Evolutionary conservation across 139 green algal genomes (phyloP), one percentile per base, ranked within the genome.

Genomic region (Monoraphidium neglectum): DNA sequence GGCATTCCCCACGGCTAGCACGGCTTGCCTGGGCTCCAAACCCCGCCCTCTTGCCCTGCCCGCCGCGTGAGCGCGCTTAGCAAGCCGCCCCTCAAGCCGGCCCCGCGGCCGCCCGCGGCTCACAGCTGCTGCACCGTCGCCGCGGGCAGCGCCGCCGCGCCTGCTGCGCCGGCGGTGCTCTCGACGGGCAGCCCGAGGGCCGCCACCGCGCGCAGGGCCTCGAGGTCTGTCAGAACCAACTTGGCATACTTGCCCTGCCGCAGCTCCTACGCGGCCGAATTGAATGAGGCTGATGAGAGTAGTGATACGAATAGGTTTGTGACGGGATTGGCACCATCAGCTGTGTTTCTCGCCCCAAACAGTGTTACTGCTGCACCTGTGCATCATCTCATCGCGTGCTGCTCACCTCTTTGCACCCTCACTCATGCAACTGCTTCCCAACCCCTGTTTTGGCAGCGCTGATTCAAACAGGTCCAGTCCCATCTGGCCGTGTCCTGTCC

Each of bases 151-250:
- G 94, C 75, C 23, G 83, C 86, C 23, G 92, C 72, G 18, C 86
- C 86, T 40, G 77, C 62, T n/a, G 76, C 76, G 49, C 68, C 81
- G n/a, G 74, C 74, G 51, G 68, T 84, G 64, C 68, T 84, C 81
- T 96, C 90, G 15, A 87, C 80, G 16, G 89, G 89, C 36, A 95
- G 67, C 16, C 87, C 85, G 40, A 96, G 83, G 80, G 90, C 82
- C 18, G 83, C 71, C 1, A 89, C 74, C 1, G 89, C 91, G 49
- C 80, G 64, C 26, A 94, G 71, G 13, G 94, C 77, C 59, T 91
- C 87, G 1, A 69, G 71, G 18, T 85, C 77, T 23, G 18, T 83
- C 16, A 74, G 84, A 32, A 84, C 72, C 0, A 87, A 62, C 54
- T 91, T 92, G 15, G 35, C 37, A 70, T 92, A 92, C 68, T 92